A percentile compares a stretch with the other conserved stretches of the same genome.
Conservation (phyloP, 1,284 basidiomycete species). For the Malassezia dermatis region DNA sequence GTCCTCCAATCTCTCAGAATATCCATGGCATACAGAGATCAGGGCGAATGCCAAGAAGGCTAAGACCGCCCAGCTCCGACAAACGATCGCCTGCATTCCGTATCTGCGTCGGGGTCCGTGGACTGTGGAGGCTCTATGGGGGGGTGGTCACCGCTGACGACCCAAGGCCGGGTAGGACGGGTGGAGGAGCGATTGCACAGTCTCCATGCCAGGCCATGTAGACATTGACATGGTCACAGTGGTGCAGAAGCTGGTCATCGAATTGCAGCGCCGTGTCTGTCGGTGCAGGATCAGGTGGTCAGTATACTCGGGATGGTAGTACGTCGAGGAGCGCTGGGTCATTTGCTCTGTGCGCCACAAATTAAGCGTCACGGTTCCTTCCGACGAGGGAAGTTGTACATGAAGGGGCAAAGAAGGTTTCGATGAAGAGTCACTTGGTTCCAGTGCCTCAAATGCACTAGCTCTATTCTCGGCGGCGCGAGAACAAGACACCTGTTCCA, state of each 20-base stretch:
- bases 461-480: not conserved
- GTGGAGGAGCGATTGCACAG: not conserved
- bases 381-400: not conserved
- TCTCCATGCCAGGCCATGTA: not conserved
- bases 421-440: not conserved
- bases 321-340: not conserved
- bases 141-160: not conserved
- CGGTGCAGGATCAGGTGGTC: not conserved
- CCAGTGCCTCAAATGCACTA: not conserved
- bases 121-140: not conserved
- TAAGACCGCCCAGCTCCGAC: not conserved
- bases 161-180: not conserved
- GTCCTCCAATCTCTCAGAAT: constrained; percentile 43
- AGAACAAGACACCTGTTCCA: not conserved
- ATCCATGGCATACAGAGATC: constrained; percentile 14
- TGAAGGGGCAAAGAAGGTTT: not conserved
- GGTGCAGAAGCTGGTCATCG: not conserved
- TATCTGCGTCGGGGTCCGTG: too few species aligned
- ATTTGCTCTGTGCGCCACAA: constrained; percentile 3
- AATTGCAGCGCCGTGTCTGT: not conserved
- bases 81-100: not conserved
- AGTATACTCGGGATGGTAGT: not conserved
- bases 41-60: not conserved
- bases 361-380: not conserved
- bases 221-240: not conserved